phyloP scores from a whole-genome alignment of 768 basidiomycete genomes.

The Psilocybe sp. region DNA sequence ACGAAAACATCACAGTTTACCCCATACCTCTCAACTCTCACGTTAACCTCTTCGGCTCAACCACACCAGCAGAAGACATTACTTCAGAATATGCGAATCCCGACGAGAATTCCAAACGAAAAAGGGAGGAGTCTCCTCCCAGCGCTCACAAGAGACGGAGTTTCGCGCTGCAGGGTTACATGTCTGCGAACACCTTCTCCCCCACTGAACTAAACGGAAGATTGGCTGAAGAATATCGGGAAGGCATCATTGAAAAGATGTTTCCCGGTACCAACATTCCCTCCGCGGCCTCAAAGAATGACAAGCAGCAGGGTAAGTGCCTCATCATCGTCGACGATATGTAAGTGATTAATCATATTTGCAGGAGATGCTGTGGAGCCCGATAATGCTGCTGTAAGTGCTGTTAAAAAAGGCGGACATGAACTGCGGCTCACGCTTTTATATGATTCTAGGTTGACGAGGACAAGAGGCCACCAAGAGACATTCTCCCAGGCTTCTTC shows the following conservation, averaged over 20 bases:
- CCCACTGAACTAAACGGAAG: conserved; percentile 22
- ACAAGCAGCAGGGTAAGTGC: conserved; percentile 5
- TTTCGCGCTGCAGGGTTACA: too few species aligned
- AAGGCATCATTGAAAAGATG: conserved; percentile 53
- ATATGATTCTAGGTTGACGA: conserved; percentile 22
- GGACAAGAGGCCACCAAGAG: conserved; percentile 22
- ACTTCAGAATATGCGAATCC: too few species aligned
- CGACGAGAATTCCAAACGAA: too few species aligned
- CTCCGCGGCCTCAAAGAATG: background rate
- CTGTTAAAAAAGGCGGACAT: background rate
- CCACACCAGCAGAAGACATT: background rate
- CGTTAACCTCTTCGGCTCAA: background rate
- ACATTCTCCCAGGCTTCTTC: conserved; percentile 31
- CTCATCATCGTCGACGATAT: background rate
- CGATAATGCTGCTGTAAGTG: conserved; percentile 10
- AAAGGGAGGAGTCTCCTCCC: too few species aligned
- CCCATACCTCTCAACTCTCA: conserved; percentile 41
- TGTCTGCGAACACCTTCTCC: background rate
- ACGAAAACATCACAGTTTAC: conserved; percentile 65
- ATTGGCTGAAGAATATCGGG: conserved; percentile 55
- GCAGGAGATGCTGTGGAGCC: background rate
- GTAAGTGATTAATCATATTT: too few species aligned
- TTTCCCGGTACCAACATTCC: conserved; percentile 45
- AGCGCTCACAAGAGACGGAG: too few species aligned
- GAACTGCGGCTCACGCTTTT: background rate